A percentile compares a stretch with the other conserved stretches of the same genome.
phyloP scores from a whole-genome alignment of 768 basidiomycete genomes.

The Mycena albidolilacea region DNA sequence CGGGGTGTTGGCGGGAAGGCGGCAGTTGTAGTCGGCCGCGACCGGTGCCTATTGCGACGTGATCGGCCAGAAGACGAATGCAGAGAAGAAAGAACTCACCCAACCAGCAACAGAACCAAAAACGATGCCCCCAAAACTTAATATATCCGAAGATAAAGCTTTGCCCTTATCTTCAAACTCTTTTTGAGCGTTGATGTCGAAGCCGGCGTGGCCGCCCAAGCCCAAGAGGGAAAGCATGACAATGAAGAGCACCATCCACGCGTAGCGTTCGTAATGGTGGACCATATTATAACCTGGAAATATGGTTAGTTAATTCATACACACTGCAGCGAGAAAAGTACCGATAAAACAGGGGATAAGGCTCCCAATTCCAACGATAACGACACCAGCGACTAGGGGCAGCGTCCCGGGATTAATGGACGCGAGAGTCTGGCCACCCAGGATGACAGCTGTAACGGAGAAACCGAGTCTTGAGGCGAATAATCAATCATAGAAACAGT shows the following conservation, averaged over 20 bases:
- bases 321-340: neutral
- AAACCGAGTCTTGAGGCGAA: slow-evolving; percentile 57
- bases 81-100: slow-evolving; percentile 42
- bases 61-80: neutral
- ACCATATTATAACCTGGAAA: slow-evolving; percentile 54
- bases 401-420: slow-evolving; percentile 61
- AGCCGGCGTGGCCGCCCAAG: slow-evolving; percentile 63
- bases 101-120: slow-evolving; percentile 62
- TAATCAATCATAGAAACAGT: neutral
- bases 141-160: slow-evolving; percentile 60
- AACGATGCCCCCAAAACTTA: slow-evolving; percentile 67
- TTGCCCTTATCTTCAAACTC: slow-evolving; percentile 53
- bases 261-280: slow-evolving; percentile 68
- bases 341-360: slow-evolving; percentile 64
- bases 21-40: slow-evolving; percentile 70
- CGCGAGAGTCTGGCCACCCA: slow-evolving; percentile 67
- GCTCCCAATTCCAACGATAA: slow-evolving; percentile 59
- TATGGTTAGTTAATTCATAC: slow-evolving; percentile 37
- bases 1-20: slow-evolving; percentile 60
- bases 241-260: slow-evolving; percentile 64
- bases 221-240: slow-evolving; percentile 69
- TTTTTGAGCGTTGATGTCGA: slow-evolving; percentile 60
- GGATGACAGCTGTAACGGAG: slow-evolving; percentile 63
- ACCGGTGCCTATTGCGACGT: slow-evolving; percentile 60
- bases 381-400: slow-evolving; percentile 63